Base-by-base conservation (phyloP, 2,329 filamentous ascomycete genomes). In the Colletotrichum sp. region DNA sequence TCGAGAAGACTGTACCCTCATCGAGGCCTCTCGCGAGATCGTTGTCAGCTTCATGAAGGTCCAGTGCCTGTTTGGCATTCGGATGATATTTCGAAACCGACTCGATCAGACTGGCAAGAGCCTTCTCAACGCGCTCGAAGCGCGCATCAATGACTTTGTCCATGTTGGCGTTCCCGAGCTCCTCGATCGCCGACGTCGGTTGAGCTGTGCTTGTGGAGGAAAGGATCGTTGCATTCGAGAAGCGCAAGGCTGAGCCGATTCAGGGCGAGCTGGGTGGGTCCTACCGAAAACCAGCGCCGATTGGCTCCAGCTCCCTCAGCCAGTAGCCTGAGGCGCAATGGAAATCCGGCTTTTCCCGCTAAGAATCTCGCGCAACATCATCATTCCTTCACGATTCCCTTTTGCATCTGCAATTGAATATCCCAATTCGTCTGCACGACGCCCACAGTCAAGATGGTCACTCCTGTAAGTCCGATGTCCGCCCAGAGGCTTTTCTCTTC, bases 31-130 rank as follows among this genome's bases (percentile, higher is more conserved):
- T 87, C 79, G 88, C 90, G 60, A 98, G 89, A 76, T 93, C 91
- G 57, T 89, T 87, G 82, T 98, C 94, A 28, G 95, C 95, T 9
- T 89, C 87, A 21, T 94, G 87, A 12, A 98, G 91, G 78, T 96
- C 94, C 72, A 91, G 87, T 8, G 94, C 94, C 30, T 93, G 91
- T 44, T 88, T 85, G 6, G 91, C 87, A 8, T 94, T 95, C 1
- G 95, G 95, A 80, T 96, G 95, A 85, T 96, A 96, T 78, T 95
- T 94, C 8, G 94, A 90, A 77, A 98, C 94, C 1, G 95, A 96
- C 82, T 96, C 94, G 79, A 96, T 93, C 39, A 98, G 88, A 32
- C 88, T 92, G 15, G 90, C 89, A 24, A 98, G 87, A 1, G 92
- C 91, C 80, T 90, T 91, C 80, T 94, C 93, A 34, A 95, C 87